These are phyloP conservation scores for Anisodus tanguticus DNA, from an alignment of 257 asterid genomes.

Conservation along the genomic window DNA sequence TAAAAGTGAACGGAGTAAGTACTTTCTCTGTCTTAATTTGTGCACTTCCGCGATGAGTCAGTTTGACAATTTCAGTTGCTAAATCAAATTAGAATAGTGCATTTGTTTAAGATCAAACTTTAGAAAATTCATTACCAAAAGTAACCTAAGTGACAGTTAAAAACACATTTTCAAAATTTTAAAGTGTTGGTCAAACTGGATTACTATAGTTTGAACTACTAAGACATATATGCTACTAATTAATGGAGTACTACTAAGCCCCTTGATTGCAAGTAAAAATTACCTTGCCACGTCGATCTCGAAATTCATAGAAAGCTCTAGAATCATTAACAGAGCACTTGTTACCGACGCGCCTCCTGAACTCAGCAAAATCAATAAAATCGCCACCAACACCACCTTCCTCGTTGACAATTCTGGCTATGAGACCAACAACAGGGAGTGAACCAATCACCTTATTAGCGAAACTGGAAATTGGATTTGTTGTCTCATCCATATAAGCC, in stretches of 20 bases:
- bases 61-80: neutral
- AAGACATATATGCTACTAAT: too few species aligned
- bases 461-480: conserved; percentile 67
- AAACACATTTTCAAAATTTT: neutral
- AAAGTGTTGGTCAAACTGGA: neutral
- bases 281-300: conserved; percentile 89
- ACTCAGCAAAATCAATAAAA: conserved; percentile 83
- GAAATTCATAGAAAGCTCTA: conserved; percentile 75
- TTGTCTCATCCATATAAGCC: conserved; percentile 85
- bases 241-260: neutral
- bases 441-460: conserved; percentile 80
- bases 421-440: conserved; percentile 84
- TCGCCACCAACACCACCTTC: conserved; percentile 95
- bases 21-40: too few species aligned
- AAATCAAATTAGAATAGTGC: neutral
- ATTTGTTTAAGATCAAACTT: neutral
- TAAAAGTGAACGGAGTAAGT: too few species aligned
- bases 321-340: conserved; percentile 89
- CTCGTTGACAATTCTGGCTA: conserved; percentile 75
- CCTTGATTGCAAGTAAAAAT: neutral
- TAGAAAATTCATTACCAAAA: neutral
- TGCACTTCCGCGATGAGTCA: neutral
- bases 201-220: neutral
- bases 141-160: too few species aligned
- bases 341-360: conserved; percentile 84